Evolutionary conservation across 1,139 yeast species (phyloP).

Genomic region (Blastobotrys raffinosifermentans): DNA sequence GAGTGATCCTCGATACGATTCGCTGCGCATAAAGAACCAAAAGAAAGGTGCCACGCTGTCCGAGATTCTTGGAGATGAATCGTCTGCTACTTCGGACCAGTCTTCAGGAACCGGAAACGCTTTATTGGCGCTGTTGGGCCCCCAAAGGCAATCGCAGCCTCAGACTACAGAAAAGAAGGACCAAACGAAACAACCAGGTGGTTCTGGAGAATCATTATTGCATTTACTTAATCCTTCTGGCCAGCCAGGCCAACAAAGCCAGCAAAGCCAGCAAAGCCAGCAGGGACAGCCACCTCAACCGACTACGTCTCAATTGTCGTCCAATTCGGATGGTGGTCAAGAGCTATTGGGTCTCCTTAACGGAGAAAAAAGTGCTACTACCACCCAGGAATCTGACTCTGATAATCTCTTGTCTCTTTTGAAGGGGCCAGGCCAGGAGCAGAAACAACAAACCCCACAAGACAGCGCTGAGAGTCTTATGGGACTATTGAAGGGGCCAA

Average conservation of each 20-base stretch:
- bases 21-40: constrained; percentile 2
- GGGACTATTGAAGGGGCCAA: constrained; percentile 4
- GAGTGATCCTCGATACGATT: constrained; percentile 4
- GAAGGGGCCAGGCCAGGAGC: constrained; percentile 4
- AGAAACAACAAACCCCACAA: constrained; percentile 5
- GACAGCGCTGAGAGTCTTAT: constrained; percentile 4
- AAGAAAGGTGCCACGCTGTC: constrained; percentile 1
- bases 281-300: neutral
- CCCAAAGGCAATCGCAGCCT: neutral
- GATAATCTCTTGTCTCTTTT: no score
- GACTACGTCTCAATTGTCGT: no score
- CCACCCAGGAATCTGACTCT: neutral
- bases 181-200: neutral
- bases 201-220: neutral
- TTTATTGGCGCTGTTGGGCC: constrained; percentile 3
- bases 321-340: neutral
- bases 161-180: constrained; percentile 2
- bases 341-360: neutral
- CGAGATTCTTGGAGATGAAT: constrained; percentile 4
- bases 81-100: constrained; percentile 2
- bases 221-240: neutral
- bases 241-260: no score
- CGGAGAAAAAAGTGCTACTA: constrained; percentile 11
- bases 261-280: no score
- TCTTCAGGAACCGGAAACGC: constrained; percentile 4